Percentiles rank a stretch among this genome's conserved stretches.
Evolutionary conservation across 1,139 yeast genomes (phyloP).

Genomic region (Groenewaldozyma auringiensis): DNA sequence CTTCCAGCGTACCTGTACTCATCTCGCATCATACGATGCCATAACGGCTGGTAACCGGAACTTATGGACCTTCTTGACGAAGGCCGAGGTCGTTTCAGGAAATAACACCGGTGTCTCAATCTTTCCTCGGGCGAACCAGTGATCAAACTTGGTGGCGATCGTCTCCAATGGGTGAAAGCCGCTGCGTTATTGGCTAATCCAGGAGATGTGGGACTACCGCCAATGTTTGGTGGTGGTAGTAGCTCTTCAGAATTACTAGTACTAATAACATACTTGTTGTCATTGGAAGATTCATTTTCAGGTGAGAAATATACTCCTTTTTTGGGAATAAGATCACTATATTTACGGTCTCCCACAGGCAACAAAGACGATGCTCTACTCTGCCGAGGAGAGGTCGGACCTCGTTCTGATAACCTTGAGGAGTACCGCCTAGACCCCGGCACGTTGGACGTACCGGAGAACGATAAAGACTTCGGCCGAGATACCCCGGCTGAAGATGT

Average conservation of each 20-base stretch:
- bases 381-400: neutral
- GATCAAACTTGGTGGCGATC: constrained; percentile 1
- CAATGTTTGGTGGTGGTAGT: no score
- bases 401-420: no score
- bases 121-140: constrained; percentile 19
- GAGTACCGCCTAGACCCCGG: neutral
- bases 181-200: neutral
- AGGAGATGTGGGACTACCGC: neutral
- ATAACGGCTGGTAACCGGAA: constrained; percentile 19
- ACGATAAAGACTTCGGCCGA: constrained; percentile 1
- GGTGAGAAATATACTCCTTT: constrained; percentile 11
- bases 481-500: neutral
- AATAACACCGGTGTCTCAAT: constrained; percentile 19
- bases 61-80: constrained; percentile 9
- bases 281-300: constrained; percentile 7
- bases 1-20: constrained; percentile 20
- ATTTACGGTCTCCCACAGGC: neutral
- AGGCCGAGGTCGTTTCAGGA: constrained; percentile 21
- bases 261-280: neutral
- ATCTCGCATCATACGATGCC: constrained; percentile 24
- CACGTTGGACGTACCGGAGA: neutral
- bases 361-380: neutral
- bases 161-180: neutral
- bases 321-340: constrained; percentile 5
- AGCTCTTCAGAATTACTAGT: no score